Percentiles rank a stretch among this genome's conserved stretches.
Conservation (phyloP, 176 grass and related monocot species). For the Ananas comosus region DNA sequence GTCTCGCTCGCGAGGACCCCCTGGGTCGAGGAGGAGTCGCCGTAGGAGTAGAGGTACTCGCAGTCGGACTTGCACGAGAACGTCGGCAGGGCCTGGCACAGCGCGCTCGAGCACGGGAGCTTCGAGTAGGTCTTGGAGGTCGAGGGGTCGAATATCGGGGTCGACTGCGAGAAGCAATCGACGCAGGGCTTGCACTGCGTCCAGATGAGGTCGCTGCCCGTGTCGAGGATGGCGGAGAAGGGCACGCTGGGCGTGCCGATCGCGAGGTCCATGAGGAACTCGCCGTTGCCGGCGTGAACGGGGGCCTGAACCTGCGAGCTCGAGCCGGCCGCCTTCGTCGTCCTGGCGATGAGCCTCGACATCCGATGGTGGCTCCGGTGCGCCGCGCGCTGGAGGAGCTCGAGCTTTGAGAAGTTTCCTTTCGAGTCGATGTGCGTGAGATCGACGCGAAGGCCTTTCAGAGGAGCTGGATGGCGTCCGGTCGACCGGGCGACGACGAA, state of each 20-base stretch:
- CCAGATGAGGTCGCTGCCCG: constrained; percentile 25
- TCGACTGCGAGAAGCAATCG: constrained; percentile 32
- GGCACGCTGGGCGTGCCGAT: constrained; percentile 43
- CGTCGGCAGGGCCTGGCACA: constrained; percentile 13
- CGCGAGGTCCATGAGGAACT: constrained; percentile 41
- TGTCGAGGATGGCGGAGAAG: constrained; percentile 29
- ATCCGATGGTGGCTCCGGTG: constrained; percentile 56
- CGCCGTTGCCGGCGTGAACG: constrained; percentile 15
- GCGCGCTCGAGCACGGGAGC: constrained; percentile 23
- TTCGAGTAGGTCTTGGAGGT: constrained; percentile 14
- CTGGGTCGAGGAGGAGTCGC: constrained; percentile 19
- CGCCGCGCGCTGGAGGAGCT: constrained; percentile 55
- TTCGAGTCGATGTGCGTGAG: constrained; percentile 67
- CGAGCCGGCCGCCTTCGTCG: constrained; percentile 16
- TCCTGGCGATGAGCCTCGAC: constrained; percentile 38
- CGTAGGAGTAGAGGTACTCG: constrained; percentile 29
- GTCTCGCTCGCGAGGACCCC: constrained; percentile 40
- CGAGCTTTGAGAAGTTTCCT: constrained; percentile 47
- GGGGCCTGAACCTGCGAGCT: constrained; percentile 2
- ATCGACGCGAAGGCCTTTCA: constrained; percentile 37
- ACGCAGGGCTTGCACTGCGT: constrained; percentile 23
- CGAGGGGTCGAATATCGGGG: constrained; percentile 11
- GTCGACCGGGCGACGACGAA: constrained; percentile 7
- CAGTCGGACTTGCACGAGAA: constrained; percentile 21
- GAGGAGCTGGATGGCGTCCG: neutral